Base-by-base conservation (phyloP, 148 eudicot species). In the Rhododendron molle region DNA sequence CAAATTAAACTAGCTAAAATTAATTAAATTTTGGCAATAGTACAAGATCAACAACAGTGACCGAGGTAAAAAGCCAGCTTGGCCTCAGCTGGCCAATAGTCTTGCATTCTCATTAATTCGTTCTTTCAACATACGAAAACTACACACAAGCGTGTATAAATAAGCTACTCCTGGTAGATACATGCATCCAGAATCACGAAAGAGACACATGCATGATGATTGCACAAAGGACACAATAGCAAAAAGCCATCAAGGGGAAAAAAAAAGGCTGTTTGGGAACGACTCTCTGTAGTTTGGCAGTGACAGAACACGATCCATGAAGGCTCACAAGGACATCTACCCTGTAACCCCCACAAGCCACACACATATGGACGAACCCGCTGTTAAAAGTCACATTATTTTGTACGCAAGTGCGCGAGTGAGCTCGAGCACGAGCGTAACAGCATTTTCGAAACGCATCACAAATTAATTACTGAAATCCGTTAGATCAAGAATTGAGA, bases 251-350 rank as follows among this genome's bases (percentile, higher is more conserved):
- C 16, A 44, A 11, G 5, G 23, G n/a, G n/a, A n/a, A 32, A 32
- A 11, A 4, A 83, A 83, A 83, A 71, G 85, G 62, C 62, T 83
- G 78, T 69, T 46, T 46, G 14, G 78, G 32, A 47, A 15, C 15
- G 49, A 44, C 28, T 40, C 6, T 38, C 7, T 65, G 54, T 5
- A 58, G 60, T 81, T 15, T 18, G 82, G 43, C 38, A 5, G 26
- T 21, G 71, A 56, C 43, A 56, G 71, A 56, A 54, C 46, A 32
- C 5, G 71, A 56, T 58, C 69, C 12, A 38, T 20, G 11, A 26
- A 28, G 26, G 40, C 83, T 81, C 49, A 20, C 20, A 20, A 62
- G n/a, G 65, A 56, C 65, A 56, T 47, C 69, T 54, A 34, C 83
- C 46, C n/a, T 14, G 18, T 58, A 44, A 26, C 77, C 77, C 77